phyloP scores from a whole-genome alignment of 2,329 filamentous ascomycete species.

The Elsinoe arachidis region DNA sequence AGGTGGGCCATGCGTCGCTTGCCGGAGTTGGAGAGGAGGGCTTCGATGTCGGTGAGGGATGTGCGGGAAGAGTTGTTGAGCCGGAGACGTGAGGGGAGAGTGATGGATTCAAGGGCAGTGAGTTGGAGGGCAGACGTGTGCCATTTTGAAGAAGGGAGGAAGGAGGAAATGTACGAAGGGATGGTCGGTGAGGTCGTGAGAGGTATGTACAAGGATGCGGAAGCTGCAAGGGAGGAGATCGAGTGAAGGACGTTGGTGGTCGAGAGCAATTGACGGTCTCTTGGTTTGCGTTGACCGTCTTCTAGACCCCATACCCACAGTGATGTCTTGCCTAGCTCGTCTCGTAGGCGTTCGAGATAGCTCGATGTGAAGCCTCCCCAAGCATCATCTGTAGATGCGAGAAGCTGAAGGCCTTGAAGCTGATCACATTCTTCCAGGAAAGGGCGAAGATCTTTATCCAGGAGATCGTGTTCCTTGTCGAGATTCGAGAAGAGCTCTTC shows the following conservation, averaged over 20 bases:
- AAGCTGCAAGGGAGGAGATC: slow-evolving; percentile 57
- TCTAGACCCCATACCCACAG: slow-evolving; percentile 85
- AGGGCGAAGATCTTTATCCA: slow-evolving; percentile 81
- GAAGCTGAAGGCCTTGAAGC: slow-evolving; percentile 71
- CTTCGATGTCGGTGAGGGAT: slow-evolving; percentile 55
- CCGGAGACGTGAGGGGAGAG: slow-evolving; percentile 64
- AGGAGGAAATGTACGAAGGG: slow-evolving; percentile 45
- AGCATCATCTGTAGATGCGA: slow-evolving; percentile 46
- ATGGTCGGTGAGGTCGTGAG: slow-evolving; percentile 55
- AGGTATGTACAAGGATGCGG: slow-evolving; percentile 71
- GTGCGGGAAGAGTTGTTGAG: slow-evolving; percentile 35
- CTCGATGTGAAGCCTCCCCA: slow-evolving; percentile 40
- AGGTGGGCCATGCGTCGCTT: slow-evolving; percentile 71
- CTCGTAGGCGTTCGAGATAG: slow-evolving; percentile 58
- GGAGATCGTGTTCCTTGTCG: slow-evolving; percentile 63
- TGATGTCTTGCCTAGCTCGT: slow-evolving; percentile 82
- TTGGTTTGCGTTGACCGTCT: slow-evolving; percentile 35
- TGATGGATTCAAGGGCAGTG: slow-evolving; percentile 68
- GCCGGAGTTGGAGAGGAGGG: slow-evolving; percentile 64
- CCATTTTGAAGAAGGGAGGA: slow-evolving; percentile 65
- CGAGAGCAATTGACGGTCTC: slow-evolving; percentile 53
- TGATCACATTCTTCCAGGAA: slow-evolving; percentile 92
- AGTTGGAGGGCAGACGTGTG: slow-evolving; percentile 68
- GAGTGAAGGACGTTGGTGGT: slow-evolving; percentile 67
- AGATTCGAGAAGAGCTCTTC: slow-evolving; percentile 57